Base-by-base conservation (phyloP, 225 moss, liverwort and hornwort genomes). In the Physcomitrium patens region DNA sequence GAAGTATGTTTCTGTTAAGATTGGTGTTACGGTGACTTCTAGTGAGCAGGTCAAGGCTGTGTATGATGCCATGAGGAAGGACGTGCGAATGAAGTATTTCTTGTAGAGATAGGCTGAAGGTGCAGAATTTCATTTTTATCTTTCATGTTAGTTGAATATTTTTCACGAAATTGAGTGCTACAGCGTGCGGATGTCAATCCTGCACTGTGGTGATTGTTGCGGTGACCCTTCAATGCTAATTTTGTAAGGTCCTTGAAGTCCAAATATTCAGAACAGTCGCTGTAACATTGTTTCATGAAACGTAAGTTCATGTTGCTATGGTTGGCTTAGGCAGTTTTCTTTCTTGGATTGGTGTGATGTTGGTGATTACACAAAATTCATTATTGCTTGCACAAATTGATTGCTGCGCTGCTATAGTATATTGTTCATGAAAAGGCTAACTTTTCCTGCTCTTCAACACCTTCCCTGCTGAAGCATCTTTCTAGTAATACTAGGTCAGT, bases 21-120 rank as follows among this genome's bases (percentile, higher is more conserved):
- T 87, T 57, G 76, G 81, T 18, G 51, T 87, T 10, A 79, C 46
- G 0, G 84, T 87, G 4, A 77, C 12, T 1, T 81, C 81, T 58
- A 87, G 87, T 49, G 87, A 87, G 20, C 87, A 87, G 79, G 87
- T 84, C 18, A 84, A 81, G 20, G 84, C 87, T 0, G 81, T 87
- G 4, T 87, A 87, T 53, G 87, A 87, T 74, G 84, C 87, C 23
- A 87, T 87, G 87, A 27, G 84, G 7, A 87, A 87, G 79, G 87
- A 87, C 63, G 42, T 80, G 2, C 81, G 87, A 57, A 81, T 87
- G 84, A 87, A 84, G 59, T 87, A 87, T 41, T 87, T 87, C 63
- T 74, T 87, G 76, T 87, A 87, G 78, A 15, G 28, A 55, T 46
- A 71, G 47, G 19, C 65, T 9, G 16, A 18, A 46, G 24, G n/a